Evolutionary conservation across 306 rosid genomes (phyloP).

Genomic region (Dryas alaskensis): DNA sequence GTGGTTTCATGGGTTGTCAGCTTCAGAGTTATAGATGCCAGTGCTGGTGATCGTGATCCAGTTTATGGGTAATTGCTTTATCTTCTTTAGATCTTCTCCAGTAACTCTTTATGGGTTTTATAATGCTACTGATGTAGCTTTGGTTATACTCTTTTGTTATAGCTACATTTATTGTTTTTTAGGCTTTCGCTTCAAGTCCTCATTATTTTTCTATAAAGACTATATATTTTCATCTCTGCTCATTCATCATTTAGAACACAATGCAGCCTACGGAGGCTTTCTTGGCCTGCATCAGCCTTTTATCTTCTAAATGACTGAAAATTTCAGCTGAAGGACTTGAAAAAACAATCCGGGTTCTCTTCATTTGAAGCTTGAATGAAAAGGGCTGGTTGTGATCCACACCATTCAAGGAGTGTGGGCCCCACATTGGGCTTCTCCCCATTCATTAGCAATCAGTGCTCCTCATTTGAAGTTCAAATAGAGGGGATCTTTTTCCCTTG

Average conservation of each 20-base stretch:
- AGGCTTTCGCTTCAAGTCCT: not conserved
- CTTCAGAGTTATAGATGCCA: constrained; percentile 51
- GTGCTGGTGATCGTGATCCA: constrained; percentile 80
- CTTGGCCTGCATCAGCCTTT: not conserved
- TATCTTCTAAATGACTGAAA: not conserved
- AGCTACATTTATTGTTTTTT: not conserved
- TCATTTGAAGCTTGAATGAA: not conserved
- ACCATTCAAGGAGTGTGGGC: not conserved
- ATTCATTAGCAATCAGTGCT: not conserved
- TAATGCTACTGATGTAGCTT: not conserved
- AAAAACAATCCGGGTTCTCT: not conserved
- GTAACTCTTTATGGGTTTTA: not conserved
- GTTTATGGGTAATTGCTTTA: constrained; percentile 49
- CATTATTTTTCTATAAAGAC: not conserved
- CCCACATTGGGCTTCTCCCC: not conserved
- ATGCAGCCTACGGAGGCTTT: not conserved
- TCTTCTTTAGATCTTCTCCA: not conserved
- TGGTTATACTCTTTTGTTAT: not conserved
- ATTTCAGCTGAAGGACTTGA: constrained; percentile 4
- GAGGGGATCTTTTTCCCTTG: not conserved
- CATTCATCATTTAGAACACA: not conserved
- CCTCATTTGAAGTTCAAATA: not conserved
- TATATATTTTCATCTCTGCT: not conserved
- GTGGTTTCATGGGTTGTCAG: constrained; percentile 41
- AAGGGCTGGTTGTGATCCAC: not conserved